Conservation (phyloP, 2,329 filamentous ascomycete species). For the Amphichorda felina region DNA sequence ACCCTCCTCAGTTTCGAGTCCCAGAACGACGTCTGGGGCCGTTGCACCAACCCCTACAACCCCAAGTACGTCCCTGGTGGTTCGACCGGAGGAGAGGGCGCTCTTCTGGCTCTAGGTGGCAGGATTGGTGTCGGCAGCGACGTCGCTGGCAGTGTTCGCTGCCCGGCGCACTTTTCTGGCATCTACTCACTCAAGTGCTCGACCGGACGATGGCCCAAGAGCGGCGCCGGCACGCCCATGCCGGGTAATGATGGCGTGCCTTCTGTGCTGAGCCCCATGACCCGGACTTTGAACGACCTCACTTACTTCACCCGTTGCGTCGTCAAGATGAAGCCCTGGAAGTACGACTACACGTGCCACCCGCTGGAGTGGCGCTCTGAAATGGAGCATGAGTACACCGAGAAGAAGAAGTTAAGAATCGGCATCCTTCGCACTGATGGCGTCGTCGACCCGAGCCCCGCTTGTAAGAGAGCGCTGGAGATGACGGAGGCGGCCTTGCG, state of each 20-base stretch:
- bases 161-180: conserved; percentile 79
- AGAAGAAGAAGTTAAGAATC: conserved; percentile 53
- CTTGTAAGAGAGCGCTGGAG: conserved; percentile 66
- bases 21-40: conserved; percentile 68
- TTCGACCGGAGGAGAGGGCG: conserved; percentile 76
- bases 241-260: conserved; percentile 83
- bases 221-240: conserved; percentile 78
- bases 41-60: conserved; percentile 73
- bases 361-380: conserved; percentile 68
- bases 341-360: conserved; percentile 76
- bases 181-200: conserved; percentile 82
- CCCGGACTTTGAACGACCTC: conserved; percentile 71
- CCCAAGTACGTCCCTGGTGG: conserved; percentile 77
- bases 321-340: conserved; percentile 77
- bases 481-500: conserved; percentile 58
- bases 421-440: conserved; percentile 70
- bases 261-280: conserved; percentile 87
- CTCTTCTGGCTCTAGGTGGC: conserved; percentile 70
- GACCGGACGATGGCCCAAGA: conserved; percentile 82
- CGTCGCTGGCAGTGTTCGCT: conserved; percentile 79
- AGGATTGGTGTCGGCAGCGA: conserved; percentile 85
- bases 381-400: conserved; percentile 40
- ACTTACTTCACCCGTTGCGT: conserved; percentile 73
- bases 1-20: conserved; percentile 82
- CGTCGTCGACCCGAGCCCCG: conserved; percentile 78